Evolutionary conservation across 192 early-diverging fungal genomes (phyloP), one percentile per base, ranked within the genome.

Genomic region (Powellomyces hirtus): DNA sequence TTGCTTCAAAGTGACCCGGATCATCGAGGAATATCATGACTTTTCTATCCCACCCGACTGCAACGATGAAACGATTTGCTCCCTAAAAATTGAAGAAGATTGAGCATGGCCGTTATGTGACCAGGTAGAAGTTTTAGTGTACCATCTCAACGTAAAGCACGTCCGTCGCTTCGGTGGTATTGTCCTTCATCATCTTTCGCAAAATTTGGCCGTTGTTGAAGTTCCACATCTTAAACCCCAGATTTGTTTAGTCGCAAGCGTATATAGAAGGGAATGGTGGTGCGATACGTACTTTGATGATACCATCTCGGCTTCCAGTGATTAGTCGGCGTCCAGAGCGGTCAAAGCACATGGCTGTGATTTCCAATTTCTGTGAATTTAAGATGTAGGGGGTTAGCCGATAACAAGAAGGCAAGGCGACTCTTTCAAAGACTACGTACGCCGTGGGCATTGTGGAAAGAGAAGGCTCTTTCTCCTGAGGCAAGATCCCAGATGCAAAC

Each of bases 171-270:
- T 87, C 86, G 31, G 66, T 45, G 16, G 51, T 27, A 38, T 72
- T 77, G 52, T 69, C 73, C 59, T 84, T 86, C 53, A 75, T 62
- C 77, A 87, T 77, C 37, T 76, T 80, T 11, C 82, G 71, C 11
- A 88, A 66, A 26, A 87, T 78, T 59, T 85, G 83, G 14, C 86
- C 86, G 70, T 88, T 88, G 71, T 88, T 88, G 73, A 87, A 88
- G 74, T 88, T 88, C 86, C 86, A 88, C 82, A 88, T 87, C 76
- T 85, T 22, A 13, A 45, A 52, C 6, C 14, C 20, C 36, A 27
- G 37, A 8, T 40, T n/a, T 13, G 36, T 31, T 6, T 4, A 65
- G 14, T 24, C 13, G 33, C 10, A 2, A 7, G 37, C 20, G 5
- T 3, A 20, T 2, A 24, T 16, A 11, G 3, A 3, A 20, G n/a